Conservation (phyloP, 495 filamentous ascomycete species). For the Choiromyces venosus region DNA sequence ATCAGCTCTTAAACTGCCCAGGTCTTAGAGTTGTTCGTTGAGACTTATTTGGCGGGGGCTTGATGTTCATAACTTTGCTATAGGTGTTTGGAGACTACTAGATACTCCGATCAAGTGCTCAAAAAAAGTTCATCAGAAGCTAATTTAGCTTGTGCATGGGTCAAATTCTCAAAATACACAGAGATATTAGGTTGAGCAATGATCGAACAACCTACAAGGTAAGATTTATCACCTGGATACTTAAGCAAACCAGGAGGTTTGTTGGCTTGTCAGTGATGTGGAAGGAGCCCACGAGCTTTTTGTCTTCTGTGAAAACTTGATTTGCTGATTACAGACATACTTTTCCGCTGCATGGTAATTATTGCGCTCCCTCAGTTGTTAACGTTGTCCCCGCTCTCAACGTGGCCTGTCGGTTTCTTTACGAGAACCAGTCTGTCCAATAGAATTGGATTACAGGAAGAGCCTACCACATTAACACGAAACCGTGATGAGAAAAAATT, state of each 20-base stretch:
- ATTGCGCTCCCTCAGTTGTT: not conserved
- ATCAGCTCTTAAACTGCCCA: not conserved
- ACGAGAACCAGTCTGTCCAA: not conserved
- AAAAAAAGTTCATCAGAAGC: not conserved
- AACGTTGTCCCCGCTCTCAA: conserved; percentile 7
- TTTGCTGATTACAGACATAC: conserved; percentile 34
- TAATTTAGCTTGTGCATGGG: not conserved
- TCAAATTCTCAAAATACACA: conserved; percentile 32
- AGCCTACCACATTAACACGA: not conserved
- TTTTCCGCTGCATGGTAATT: conserved; percentile 41
- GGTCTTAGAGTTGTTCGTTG: not conserved
- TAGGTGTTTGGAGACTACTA: not conserved
- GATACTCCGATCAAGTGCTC: not conserved
- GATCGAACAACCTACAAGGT: conserved; percentile 41
- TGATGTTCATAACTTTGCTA: not conserved
- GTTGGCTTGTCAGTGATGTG: not conserved
- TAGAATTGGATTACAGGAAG: conserved; percentile 1
- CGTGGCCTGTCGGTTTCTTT: not conserved
- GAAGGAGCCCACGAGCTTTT: not conserved
- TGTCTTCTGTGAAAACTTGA: not conserved
- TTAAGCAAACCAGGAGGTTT: not conserved
- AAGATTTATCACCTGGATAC: conserved; percentile 4
- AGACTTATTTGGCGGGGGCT: not conserved
- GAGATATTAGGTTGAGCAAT: conserved; percentile 40
- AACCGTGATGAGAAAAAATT: not conserved